Conservation (phyloP, 257 asterid genomes). For the Primulina huaijiensis region DNA sequence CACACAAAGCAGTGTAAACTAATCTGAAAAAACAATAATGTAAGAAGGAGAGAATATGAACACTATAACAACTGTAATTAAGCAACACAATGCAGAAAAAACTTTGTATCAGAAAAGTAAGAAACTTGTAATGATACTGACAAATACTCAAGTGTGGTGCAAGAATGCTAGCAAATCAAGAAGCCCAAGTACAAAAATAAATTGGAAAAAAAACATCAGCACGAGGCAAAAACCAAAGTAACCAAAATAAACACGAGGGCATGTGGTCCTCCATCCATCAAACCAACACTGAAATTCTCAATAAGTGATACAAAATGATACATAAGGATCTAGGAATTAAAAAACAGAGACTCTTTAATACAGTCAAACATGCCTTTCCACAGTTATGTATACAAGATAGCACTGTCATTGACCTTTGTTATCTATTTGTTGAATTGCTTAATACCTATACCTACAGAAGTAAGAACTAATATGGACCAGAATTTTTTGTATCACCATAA, state of each 20-base stretch:
- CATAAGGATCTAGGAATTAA: conserved; percentile 9
- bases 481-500: too few species aligned
- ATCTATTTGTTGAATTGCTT: too few species aligned
- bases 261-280: conserved; percentile 5
- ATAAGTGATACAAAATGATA: not conserved
- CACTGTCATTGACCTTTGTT: not conserved
- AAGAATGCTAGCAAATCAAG: conserved; percentile 1
- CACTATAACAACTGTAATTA: conserved; percentile 2
- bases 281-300: not conserved
- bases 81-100: conserved; percentile 3
- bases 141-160: not conserved
- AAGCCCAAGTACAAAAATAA: not conserved
- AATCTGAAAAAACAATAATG: not conserved
- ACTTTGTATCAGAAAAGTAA: not conserved
- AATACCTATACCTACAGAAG: too few species aligned
- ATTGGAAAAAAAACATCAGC: not conserved
- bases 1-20: not conserved
- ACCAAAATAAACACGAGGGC: not conserved
- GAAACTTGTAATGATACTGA: conserved; percentile 4
- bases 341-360: conserved; percentile 10
- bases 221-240: not conserved
- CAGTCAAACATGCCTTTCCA: not conserved
- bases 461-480: too few species aligned
- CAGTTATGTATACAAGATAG: not conserved
- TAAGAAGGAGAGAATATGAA: not conserved